These are phyloP conservation scores for Paspalum notatum DNA, from an alignment of 176 grass and related monocot species.

Conservation along the genomic window DNA sequence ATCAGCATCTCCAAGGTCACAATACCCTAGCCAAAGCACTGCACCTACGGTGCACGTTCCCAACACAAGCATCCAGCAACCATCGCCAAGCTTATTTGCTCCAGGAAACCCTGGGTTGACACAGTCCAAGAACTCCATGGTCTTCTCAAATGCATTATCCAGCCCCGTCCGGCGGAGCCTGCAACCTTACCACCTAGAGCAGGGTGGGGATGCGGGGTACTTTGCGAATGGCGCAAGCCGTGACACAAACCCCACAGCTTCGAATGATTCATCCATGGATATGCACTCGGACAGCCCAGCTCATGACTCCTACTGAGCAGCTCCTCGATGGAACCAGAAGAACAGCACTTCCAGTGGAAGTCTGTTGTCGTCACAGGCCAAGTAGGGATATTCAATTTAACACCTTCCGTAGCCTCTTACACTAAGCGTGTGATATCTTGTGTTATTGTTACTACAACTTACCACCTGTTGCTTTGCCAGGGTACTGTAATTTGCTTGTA, in stretches of 20 bases:
- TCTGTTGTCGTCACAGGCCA: constrained; percentile 18
- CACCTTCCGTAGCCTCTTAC: constrained; percentile 41
- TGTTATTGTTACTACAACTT: constrained; percentile 27
- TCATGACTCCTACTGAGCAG: constrained; percentile 45
- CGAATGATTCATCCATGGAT: constrained; percentile 65
- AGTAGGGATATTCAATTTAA: constrained; percentile 58
- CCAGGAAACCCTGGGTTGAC: constrained; percentile 39
- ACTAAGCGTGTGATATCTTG: constrained; percentile 37
- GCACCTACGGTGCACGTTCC: constrained; percentile 33
- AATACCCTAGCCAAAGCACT: constrained; percentile 46
- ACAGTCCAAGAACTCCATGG: constrained; percentile 49
- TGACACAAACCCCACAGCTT: constrained; percentile 37
- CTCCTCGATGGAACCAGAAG: constrained; percentile 10
- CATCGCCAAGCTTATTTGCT: constrained; percentile 24
- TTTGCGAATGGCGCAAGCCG: constrained; percentile 31
- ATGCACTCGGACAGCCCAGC: constrained; percentile 66
- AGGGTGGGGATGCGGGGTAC: constrained; percentile 48
- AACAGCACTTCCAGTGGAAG: constrained; percentile 34
- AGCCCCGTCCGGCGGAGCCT: constrained; percentile 62
- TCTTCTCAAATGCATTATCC: constrained; percentile 66
- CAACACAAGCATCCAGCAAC: constrained; percentile 53
- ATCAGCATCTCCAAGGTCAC: constrained; percentile 56
- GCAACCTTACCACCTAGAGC: constrained; percentile 67
- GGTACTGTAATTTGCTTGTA: constrained; percentile 48
- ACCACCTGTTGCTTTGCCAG: constrained; percentile 36